Evolutionary conservation across 768 basidiomycete genomes (phyloP), one percentile per base, ranked within the genome.

Genomic region (Lactarius tabidus): DNA sequence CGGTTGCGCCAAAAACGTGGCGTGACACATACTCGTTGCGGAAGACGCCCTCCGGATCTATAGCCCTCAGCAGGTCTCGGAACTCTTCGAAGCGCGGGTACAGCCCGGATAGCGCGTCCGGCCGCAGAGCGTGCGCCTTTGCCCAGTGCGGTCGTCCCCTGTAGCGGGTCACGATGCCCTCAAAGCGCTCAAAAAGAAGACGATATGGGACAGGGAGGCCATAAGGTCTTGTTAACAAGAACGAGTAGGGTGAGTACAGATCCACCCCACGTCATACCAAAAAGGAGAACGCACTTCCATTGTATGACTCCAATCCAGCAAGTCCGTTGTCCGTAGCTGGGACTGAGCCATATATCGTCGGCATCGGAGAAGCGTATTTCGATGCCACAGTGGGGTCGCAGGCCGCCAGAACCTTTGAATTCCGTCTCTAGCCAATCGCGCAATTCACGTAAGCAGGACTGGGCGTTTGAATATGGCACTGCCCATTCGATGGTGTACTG

Each of bases 301-400:
- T 95, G 93, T n/a, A 97, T 85, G 59, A 98, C 86, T n/a, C 97
- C 97, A 65, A 99, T 92, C 91, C 95, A 99, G 70, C 88, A 90
- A 9, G 90, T 95, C 73, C 77, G 79, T 63, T 85, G 82, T 59
- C 88, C 88, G 72, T 85, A 85, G 72, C 89, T 89, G 2, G 97
- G 97, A 74, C 91, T 93, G 36, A 99, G 80, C 93, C 93, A 98
- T 59, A 97, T 91, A 72, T 97, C 92, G 75, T 98, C 97, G 28
- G 81, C 80, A 17, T 86, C 85, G 52, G 93, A 89, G 75, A 92
- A 95, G 12, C 97, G 85, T 60, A 99, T 85, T 78, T 98, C 97
- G 71, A 99, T 82, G 1, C 93, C 91, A 74, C 94, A 97, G 74
- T 98, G 95, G 2, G 91, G 89, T 35, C 92, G 83, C 54, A 95